Evolutionary conservation across 495 filamentous ascomycete species (phyloP), one percentile per base, ranked within the genome.

Genomic region (Daldinia decipiens): DNA sequence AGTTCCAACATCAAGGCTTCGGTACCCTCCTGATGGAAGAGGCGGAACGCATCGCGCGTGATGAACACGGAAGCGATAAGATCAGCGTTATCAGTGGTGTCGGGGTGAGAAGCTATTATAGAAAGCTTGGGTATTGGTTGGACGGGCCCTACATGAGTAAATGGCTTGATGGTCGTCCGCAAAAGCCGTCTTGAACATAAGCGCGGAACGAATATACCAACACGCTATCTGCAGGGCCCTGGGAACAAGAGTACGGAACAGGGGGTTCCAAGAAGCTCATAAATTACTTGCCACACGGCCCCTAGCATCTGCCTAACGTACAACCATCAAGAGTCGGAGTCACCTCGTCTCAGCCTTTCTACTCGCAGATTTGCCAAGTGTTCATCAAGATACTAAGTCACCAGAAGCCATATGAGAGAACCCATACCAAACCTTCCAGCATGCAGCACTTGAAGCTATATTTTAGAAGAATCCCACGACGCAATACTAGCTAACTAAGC

Each of bases 1-100:
- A 99, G 79, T 98, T 97, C 81, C 95, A 99, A 83, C 95, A 99
- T 81, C 96, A 97, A 76, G 95, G 95, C 0, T 99, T 96, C 73
- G 95, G 95, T 27, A 98, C 96, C 3, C 79, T 99, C 62, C 74
- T 99, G 59, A 99, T 99, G 95, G 95, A 98, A 78, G 94, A 98
- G 81, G 95, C 95, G 1, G 96, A 99, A 80, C 85, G 93, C 50
- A 98, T 99, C 70, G 95, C 95, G 0, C 86, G 93, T 50, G 89
- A 97, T 59, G 95, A 99, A 80, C 95, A 99, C 74, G 90, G 93
- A 3, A 97, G 94, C 74, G 83, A 80, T 38, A 99, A 99, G 86
- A 96, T 99, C 59, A 92, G 90, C 76, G 94, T 99, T 54, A 99
- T 99, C 59, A 95, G 92, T 26, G 95, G 95, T 11, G 93, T 99